Evolutionary conservation across 2,329 filamentous ascomycete genomes (phyloP), one percentile per base, ranked within the genome.

Genomic region (Colletotrichum liriopes): DNA sequence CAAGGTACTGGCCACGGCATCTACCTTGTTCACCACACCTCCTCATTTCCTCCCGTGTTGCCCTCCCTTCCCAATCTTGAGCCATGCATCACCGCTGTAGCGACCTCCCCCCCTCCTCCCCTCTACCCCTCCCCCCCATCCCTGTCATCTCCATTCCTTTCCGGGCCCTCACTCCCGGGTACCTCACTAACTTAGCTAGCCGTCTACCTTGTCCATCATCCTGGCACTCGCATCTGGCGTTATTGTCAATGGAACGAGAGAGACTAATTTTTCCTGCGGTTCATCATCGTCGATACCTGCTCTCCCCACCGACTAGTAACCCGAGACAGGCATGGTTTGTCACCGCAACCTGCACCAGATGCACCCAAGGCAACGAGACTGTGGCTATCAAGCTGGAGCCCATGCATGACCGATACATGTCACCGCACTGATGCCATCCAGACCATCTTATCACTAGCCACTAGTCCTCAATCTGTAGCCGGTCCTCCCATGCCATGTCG

Each of bases 361-460:
- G 43, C 64, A 67, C 45, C 51, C 56, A 37, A 41, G 52, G 56
- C 39, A 59, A 54, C n/a, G 58, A 52, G 43, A 58, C 45, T 39
- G 45, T 54, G 51, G 26, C 58, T 68, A 37, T 35, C 65, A 55
- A 60, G 45, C 55, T 64, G 65, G 59, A 61, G 54, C 45, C 29
- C 66, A 63, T 72, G 70, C 65, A 65, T 72, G 70, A 7, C 54
- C 65, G 60, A 60, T 63, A 65, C 32, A 52, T 69, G 65, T 54
- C 54, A 72, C 65, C 47, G 54, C 59, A 60, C 60, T 72, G 70
- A 70, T 72, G 70, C 65, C 70, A 70, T 72, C 60, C 59, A 58
- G 37, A 16, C 58, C 58, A 32, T 68, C 56, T 51, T 51, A 65
- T 72, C 70, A 61, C 54, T 59, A 60, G 45, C 65, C 70, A 47